Percentiles rank a stretch among this genome's conserved stretches.
phyloP scores from a whole-genome alignment of 352 stramenopile genomes.

The Pythium grandisporangium region DNA sequence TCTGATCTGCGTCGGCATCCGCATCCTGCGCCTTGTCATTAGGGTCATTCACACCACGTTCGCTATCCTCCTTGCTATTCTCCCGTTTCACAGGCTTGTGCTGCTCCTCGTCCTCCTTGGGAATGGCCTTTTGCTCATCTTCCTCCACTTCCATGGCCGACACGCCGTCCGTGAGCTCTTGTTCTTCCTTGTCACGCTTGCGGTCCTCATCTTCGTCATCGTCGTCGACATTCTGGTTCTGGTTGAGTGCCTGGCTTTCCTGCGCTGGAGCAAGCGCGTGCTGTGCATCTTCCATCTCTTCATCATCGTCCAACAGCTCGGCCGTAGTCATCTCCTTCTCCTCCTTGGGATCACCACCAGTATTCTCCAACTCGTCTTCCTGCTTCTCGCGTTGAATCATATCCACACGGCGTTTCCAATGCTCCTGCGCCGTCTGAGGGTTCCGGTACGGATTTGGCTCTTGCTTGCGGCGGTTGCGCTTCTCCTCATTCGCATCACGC shows the following conservation, averaged over 20 bases:
- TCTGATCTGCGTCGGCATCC: conserved; percentile 8
- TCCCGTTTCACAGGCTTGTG: conserved; percentile 4
- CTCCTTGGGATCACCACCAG: conserved; percentile 5
- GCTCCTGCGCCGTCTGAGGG: conserved; percentile 92
- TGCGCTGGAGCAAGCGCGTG: conserved; percentile 28
- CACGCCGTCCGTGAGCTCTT: conserved; percentile 22
- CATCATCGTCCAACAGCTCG: conserved; percentile 30
- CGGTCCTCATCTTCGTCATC: conserved; percentile 34
- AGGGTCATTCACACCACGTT: too few relatives aligned
- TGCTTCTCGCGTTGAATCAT: conserved; percentile 54
- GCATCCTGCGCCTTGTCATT: conserved; percentile 7
- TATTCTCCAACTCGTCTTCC: conserved; percentile 3
- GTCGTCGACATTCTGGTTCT: conserved; percentile 12
- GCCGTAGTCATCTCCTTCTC: conserved; percentile 18
- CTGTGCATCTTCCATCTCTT: conserved; percentile 27
- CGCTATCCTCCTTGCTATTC: conserved; percentile 7
- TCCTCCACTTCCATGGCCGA: conserved; percentile 64
- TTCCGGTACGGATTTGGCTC: conserved; percentile 95
- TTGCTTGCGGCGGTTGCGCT: conserved; percentile 54
- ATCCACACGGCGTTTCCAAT: conserved; percentile 96
- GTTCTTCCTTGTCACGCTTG: conserved; percentile 28
- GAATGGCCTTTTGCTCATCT: conserved; percentile 16
- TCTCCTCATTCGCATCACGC: conserved; percentile 48
- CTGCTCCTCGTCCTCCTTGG: conserved; percentile 6
- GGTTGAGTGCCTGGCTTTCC: conserved; percentile 28